phyloP scores from a whole-genome alignment of 1,139 yeast species.

The Taiozyma sp. region DNA sequence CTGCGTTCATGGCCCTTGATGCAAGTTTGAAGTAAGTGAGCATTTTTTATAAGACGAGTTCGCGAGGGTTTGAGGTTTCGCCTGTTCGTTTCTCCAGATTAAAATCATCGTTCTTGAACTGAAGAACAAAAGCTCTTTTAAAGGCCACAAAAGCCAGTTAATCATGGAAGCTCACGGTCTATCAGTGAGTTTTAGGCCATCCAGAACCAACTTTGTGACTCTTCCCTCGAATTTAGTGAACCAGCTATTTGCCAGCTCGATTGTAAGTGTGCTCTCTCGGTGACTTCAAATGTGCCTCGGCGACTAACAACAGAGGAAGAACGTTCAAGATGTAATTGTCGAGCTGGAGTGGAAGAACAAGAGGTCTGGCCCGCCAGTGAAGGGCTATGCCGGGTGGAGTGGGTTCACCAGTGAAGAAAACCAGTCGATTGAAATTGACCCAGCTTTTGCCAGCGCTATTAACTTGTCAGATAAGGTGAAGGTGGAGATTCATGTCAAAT shows the following conservation, averaged over 20 bases:
- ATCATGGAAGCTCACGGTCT: slow-evolving; percentile 21
- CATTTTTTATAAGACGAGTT: background rate
- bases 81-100: background rate
- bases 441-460: slow-evolving; percentile 41
- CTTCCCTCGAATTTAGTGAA: slow-evolving; percentile 49
- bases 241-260: slow-evolving; percentile 46
- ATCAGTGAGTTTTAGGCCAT: slow-evolving; percentile 28
- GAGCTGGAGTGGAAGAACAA: slow-evolving; percentile 34
- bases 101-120: background rate
- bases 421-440: slow-evolving; percentile 46
- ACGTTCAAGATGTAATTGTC: slow-evolving; percentile 56
- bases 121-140: background rate
- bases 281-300: background rate
- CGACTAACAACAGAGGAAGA: slow-evolving; percentile 16
- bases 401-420: slow-evolving; percentile 47
- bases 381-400: slow-evolving; percentile 72
- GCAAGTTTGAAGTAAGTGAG: background rate
- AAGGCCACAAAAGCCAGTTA: background rate
- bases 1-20: background rate
- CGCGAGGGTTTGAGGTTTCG: background rate
- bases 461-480: slow-evolving; percentile 40
- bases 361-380: slow-evolving; percentile 26
- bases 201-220: slow-evolving; percentile 51
- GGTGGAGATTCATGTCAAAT: slow-evolving; percentile 29
- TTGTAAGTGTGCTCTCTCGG: slow-evolving; percentile 28